Percentiles rank a stretch among this genome's conserved stretches.
phyloP scores from a whole-genome alignment of 2,329 filamentous ascomycete genomes.

The Ceratocystis eucalypticola region DNA sequence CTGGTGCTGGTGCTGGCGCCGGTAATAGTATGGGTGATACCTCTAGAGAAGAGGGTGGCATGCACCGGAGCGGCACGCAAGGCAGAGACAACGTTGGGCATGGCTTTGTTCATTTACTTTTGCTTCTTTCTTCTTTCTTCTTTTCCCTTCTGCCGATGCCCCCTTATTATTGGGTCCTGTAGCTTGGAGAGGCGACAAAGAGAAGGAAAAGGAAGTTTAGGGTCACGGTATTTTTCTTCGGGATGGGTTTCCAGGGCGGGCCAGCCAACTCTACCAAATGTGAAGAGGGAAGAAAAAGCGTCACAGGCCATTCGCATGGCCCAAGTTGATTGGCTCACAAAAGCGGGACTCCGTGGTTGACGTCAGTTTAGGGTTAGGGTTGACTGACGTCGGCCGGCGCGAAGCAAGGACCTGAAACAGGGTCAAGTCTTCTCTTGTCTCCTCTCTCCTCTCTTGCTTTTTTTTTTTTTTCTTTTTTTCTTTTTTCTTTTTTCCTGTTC shows the following conservation, averaged over 20 bases:
- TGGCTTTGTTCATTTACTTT: neutral
- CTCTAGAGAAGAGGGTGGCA: neutral
- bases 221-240: neutral
- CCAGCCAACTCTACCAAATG: neutral
- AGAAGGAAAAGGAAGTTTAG: too few relatives aligned
- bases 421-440: neutral
- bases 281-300: neutral
- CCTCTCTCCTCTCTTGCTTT: neutral
- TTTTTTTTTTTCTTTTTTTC: neutral
- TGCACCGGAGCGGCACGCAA: slow-evolving; percentile 1
- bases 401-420: neutral
- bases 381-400: neutral
- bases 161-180: neutral
- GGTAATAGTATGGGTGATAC: too few relatives aligned
- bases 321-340: neutral
- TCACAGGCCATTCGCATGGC: neutral
- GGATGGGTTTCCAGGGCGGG: neutral
- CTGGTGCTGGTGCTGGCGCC: neutral
- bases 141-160: neutral
- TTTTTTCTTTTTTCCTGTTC: neutral
- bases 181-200: neutral
- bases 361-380: neutral
- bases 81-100: neutral
- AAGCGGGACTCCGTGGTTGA: neutral
- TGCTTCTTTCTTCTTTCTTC: neutral